These are phyloP conservation scores for Kwoniella pini DNA, from an alignment of 768 basidiomycete genomes.

Conservation along the genomic window DNA sequence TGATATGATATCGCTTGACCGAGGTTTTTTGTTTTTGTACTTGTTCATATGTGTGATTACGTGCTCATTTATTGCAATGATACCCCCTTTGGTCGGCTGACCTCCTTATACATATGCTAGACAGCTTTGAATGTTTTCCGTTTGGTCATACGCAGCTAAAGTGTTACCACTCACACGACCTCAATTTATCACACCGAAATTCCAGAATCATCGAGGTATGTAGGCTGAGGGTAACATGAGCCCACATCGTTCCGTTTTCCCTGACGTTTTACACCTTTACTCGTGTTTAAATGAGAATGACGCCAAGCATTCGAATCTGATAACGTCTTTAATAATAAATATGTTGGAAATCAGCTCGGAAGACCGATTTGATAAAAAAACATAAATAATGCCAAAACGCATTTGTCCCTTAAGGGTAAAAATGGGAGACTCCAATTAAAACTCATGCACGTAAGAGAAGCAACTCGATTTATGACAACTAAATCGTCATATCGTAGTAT, in stretches of 20 bases:
- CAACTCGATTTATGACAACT: too few species aligned
- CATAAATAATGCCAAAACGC: not conserved
- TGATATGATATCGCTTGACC: constrained; percentile 1
- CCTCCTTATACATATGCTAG: not conserved
- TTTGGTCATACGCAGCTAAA: too few species aligned
- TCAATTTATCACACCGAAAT: not conserved
- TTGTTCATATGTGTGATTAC: not conserved
- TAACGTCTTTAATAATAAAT: not conserved
- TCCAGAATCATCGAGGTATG: too few species aligned
- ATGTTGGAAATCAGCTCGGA: constrained; percentile 16
- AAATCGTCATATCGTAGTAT: too few species aligned
- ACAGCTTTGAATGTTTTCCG: too few species aligned
- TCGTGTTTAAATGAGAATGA: not conserved
- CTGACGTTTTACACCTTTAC: not conserved
- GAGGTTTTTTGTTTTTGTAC: not conserved
- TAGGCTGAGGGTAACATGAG: too few species aligned
- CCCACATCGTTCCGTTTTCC: too few species aligned
- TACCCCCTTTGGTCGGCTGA: not conserved
- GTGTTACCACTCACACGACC: not conserved
- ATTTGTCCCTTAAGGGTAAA: too few species aligned
- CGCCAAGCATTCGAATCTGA: constrained; percentile 1
- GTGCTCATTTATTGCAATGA: not conserved
- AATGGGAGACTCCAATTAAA: too few species aligned
- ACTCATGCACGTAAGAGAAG: too few species aligned
- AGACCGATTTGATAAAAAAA: constrained; percentile 8